These are phyloP conservation scores for Ploettnerulaceae sp. DNA, from an alignment of 2,329 filamentous ascomycete genomes.

Conservation along the genomic window DNA sequence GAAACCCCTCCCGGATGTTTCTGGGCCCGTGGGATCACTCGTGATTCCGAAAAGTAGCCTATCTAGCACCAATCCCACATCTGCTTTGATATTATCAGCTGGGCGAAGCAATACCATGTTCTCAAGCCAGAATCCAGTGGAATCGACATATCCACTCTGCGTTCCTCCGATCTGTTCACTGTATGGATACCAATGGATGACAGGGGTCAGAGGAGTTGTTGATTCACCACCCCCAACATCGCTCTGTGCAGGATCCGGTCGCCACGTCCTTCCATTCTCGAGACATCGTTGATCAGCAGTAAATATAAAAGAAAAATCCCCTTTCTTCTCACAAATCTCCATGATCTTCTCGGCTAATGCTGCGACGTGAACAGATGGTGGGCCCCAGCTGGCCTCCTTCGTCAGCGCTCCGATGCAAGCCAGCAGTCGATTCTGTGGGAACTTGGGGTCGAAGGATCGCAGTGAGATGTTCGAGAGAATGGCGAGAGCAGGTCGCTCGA, in stretches of 20 bases:
- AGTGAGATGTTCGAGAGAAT: conserved; percentile 15
- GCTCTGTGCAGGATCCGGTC: not conserved
- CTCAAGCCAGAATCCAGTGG: conserved; percentile 3
- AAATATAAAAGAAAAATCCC: conserved; percentile 15
- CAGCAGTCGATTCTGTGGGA: conserved; percentile 14
- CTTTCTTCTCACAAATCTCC: conserved; percentile 9
- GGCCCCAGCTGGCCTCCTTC: conserved; percentile 13
- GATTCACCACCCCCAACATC: not conserved
- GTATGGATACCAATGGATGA: conserved; percentile 3
- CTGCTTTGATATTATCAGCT: not conserved
- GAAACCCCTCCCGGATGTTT: not conserved
- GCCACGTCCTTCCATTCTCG: conserved; percentile 7
- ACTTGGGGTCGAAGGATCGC: conserved; percentile 10
- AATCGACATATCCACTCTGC: not conserved
- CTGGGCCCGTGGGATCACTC: not conserved
- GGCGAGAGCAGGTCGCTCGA: conserved; percentile 10
- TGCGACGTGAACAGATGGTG: conserved; percentile 6
- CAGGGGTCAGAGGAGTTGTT: conserved; percentile 2
- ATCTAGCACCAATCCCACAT: not conserved
- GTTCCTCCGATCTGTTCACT: conserved; percentile 2
- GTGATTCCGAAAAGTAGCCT: not conserved
- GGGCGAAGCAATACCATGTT: conserved; percentile 1
- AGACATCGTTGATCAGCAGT: conserved; percentile 5
- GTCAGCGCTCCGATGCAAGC: conserved; percentile 18
- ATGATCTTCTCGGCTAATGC: conserved; percentile 14